Percentiles rank a stretch among this genome's conserved stretches.
phyloP scores from a whole-genome alignment of 78 protist species.

The Protostelium mycophagum region DNA sequence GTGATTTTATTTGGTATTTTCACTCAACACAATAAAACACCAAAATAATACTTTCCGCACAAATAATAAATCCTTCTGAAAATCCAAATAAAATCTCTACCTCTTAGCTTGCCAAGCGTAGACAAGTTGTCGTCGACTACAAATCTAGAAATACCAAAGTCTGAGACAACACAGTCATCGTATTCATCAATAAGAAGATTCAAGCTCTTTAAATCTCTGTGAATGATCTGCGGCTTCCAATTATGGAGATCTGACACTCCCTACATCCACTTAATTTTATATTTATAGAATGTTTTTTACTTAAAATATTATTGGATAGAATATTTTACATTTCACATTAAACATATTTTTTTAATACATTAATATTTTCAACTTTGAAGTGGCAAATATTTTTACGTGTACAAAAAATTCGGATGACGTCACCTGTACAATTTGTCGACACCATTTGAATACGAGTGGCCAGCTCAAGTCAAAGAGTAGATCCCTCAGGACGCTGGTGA shows the following conservation, averaged over 20 bases:
- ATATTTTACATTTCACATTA: too few species aligned
- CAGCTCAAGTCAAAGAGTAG: constrained; percentile 37
- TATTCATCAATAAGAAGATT: constrained; percentile 18
- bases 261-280: constrained; percentile 26
- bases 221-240: constrained; percentile 71
- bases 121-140: constrained; percentile 48
- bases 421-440: background rate
- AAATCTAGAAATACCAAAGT: constrained; percentile 48
- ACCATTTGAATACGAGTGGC: constrained; percentile 55
- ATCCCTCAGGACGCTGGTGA: constrained; percentile 44
- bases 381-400: too few species aligned
- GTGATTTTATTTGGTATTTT: too few species aligned
- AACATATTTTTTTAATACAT: too few species aligned
- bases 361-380: too few species aligned
- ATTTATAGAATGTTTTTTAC: too few species aligned
- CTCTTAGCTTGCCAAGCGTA: constrained; percentile 55
- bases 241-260: constrained; percentile 54
- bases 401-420: background rate
- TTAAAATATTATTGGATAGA: background rate
- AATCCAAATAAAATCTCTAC: background rate
- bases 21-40: too few species aligned
- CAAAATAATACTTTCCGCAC: too few species aligned
- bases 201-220: constrained; percentile 57
- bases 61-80: too few species aligned
- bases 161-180: background rate